Conservation (phyloP, 768 basidiomycete genomes). For the Leccinum variicolor region DNA sequence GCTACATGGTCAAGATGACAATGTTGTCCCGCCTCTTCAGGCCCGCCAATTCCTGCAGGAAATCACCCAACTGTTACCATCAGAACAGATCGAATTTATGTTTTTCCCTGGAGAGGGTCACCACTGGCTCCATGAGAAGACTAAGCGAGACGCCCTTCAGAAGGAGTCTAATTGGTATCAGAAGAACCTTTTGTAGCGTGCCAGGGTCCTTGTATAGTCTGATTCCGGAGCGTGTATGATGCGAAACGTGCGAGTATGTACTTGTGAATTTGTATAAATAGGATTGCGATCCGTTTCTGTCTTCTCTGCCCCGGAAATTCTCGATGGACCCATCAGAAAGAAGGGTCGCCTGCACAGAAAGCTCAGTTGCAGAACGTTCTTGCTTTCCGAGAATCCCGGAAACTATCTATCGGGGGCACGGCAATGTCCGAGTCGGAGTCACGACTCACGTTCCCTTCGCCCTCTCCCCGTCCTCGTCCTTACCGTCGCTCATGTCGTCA, state of each 20-base stretch:
- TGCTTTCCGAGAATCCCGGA: too few species aligned
- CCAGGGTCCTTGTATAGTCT: neutral
- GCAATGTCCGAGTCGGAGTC: too few species aligned
- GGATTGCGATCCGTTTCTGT: neutral
- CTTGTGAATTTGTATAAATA: neutral
- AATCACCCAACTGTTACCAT: neutral
- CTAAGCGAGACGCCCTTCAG: slow-evolving; percentile 31
- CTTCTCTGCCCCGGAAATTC: neutral
- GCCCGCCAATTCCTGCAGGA: slow-evolving; percentile 26
- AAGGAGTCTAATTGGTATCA: slow-evolving; percentile 34
- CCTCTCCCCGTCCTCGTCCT: too few species aligned
- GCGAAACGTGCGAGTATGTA: neutral
- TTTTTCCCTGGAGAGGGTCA: slow-evolving; percentile 43
- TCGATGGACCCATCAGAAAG: too few species aligned
- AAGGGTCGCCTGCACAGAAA: too few species aligned
- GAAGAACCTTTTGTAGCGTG: slow-evolving; percentile 7
- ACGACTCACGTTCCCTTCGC: too few species aligned
- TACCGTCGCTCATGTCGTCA: too few species aligned
- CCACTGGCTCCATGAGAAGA: slow-evolving; percentile 30
- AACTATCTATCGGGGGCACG: too few species aligned
- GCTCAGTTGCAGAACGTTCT: too few species aligned
- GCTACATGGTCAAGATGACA: slow-evolving; percentile 37
- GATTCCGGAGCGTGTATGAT: neutral
- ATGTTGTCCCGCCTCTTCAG: slow-evolving; percentile 63
- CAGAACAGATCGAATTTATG: slow-evolving; percentile 27